These are phyloP conservation scores for Sanguinoderma infundibulare DNA, from an alignment of 1,284 basidiomycete genomes.

Conservation along the genomic window DNA sequence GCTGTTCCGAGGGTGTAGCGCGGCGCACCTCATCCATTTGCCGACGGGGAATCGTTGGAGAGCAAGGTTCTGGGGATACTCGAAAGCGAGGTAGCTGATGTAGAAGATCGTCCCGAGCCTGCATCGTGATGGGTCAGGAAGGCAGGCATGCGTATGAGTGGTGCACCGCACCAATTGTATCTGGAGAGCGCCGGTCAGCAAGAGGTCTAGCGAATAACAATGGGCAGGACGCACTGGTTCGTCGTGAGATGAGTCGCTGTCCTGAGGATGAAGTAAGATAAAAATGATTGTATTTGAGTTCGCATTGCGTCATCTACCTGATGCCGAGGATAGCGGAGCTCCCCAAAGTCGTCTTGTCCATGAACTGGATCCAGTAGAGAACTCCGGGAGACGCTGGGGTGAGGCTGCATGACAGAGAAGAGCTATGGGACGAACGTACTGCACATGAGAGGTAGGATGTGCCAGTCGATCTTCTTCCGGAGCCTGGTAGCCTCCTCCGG, in stretches of 20 bases:
- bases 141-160: neutral
- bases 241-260: constrained; percentile 35
- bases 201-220: neutral
- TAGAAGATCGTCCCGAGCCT: constrained; percentile 79
- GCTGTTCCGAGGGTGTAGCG: neutral
- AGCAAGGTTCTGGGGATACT: constrained; percentile 75
- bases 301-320: constrained; percentile 37
- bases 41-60: constrained; percentile 80
- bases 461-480: constrained; percentile 67
- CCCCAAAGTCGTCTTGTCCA: constrained; percentile 78
- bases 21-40: constrained; percentile 74
- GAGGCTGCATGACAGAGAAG: neutral
- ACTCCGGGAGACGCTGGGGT: constrained; percentile 35
- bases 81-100: constrained; percentile 67
- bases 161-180: constrained; percentile 34
- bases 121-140: neutral
- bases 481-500: constrained; percentile 54
- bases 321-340: constrained; percentile 70
- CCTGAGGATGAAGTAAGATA: constrained; percentile 33
- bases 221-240: constrained; percentile 29
- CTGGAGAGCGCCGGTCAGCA: constrained; percentile 13
- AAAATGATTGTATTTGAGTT: no score
- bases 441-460: constrained; percentile 74
- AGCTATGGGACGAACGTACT: constrained; percentile 42
- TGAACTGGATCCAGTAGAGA: constrained; percentile 71